Base-by-base conservation (phyloP, 108 stramenopile genomes). In the Schizochytrium sp. region DNA sequence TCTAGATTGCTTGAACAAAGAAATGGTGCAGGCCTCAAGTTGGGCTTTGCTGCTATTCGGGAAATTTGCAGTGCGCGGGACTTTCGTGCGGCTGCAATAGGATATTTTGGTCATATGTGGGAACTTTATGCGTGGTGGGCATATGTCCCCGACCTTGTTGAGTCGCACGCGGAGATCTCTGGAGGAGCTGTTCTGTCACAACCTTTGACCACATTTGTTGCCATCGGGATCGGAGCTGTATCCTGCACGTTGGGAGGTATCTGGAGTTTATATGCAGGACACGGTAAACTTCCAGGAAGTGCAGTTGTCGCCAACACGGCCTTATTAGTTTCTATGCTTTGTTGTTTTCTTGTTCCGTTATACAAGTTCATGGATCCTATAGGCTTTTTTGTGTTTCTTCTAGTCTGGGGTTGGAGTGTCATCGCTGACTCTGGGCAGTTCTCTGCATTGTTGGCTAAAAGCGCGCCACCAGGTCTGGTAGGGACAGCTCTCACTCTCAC, bases 71-170 rank as follows among this genome's bases (percentile, higher is more conserved):
- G 42, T 15, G 64, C 64, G 8, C 0, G n/a, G 57, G 45, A 55
- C 28, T 91, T 90, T 46, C 87, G 46, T 47, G 76, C 90, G 46
- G 92, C 92, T 2, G 89, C 92, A 1, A 47, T 91, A 19, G 91
- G 90, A n/a, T 93, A 93, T 46, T 93, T 91, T 42, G 92, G 92
- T 15, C 92, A 93, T 73, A 91, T 91, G 91, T 93, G 92, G 92
- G 92, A 93, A 53, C 72, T 93, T 12, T 93, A 93, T 72, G 92
- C 92, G 2, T 93, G 91, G 61, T 93, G 92, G 92, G 60, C 92
- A 38, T 91, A 88, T 69, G 88, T 72, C 46, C 92, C 91, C 0
- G 57, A 72, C 3, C 76, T 91, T 3, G 72, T 87, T 47, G 76
- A 88, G 3, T 87, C 89, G 56, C 88, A 91, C 50, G 49, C 89